Percentiles rank a stretch among this genome's conserved stretches.
Conservation (phyloP, 2,329 filamentous ascomycete species). For the Botryotinia convoluta region DNA sequence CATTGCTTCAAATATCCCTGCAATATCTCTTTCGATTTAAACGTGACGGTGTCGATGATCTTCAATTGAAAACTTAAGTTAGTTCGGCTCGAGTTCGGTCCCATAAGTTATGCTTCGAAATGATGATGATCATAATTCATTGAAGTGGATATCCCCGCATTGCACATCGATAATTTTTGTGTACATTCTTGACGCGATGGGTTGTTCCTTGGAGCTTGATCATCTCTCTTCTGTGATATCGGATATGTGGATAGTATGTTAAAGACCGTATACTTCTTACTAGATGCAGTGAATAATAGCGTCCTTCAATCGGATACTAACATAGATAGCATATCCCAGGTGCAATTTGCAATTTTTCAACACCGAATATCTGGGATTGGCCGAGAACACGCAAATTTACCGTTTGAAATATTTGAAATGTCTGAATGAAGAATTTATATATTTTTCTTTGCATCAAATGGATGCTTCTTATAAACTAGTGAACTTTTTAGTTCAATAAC, state of each 20-base stretch:
- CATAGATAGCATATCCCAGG: background rate
- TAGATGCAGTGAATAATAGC: background rate
- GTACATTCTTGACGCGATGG: background rate
- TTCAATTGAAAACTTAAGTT: background rate
- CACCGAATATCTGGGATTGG: background rate
- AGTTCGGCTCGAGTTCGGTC: background rate
- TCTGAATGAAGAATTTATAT: background rate
- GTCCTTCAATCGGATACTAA: background rate
- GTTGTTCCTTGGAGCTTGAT: background rate
- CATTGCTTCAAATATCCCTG: background rate
- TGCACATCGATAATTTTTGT: background rate
- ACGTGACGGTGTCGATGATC: background rate
- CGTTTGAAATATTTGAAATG: background rate
- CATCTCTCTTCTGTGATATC: background rate
- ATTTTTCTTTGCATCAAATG: background rate
- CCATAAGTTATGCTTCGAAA: background rate
- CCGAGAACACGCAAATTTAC: background rate
- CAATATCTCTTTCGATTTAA: background rate
- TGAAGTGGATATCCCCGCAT: background rate
- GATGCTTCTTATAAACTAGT: background rate
- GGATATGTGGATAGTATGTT: background rate
- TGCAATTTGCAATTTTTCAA: background rate
- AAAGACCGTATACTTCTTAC: background rate
- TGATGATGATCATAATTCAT: background rate
- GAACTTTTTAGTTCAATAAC: background rate